phyloP scores from a whole-genome alignment of 345 rosid species.

The Erucastrum elatum region DNA sequence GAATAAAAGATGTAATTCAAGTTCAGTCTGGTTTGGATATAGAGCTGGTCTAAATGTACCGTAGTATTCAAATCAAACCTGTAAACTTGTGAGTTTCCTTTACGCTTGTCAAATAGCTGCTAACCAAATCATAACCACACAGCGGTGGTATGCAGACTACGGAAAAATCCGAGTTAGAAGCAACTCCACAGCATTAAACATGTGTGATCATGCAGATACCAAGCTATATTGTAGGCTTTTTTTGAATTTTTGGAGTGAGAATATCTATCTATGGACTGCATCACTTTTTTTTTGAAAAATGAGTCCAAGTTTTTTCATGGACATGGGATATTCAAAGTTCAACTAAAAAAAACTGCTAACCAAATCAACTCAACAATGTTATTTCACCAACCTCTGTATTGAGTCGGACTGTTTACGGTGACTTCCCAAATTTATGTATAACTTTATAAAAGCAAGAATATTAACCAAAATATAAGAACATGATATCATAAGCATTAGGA shows the following conservation, averaged over 20 bases:
- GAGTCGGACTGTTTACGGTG: background rate
- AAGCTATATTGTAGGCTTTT: no score
- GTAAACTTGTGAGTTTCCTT: background rate
- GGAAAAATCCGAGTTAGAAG: no score
- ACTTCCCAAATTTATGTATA: background rate
- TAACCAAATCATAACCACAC: background rate
- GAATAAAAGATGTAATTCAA: background rate
- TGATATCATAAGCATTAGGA: constrained; percentile 22
- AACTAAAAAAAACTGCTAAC: background rate
- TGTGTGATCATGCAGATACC: no score
- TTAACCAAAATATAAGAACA: background rate
- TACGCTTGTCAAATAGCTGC: background rate
- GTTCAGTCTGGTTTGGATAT: background rate
- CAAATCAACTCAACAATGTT: background rate
- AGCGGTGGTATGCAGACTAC: no score
- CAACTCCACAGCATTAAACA: no score
- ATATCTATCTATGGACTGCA: no score
- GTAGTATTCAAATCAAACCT: background rate
- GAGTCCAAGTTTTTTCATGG: no score
- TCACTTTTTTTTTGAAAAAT: no score
- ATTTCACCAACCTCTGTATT: background rate
- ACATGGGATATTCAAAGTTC: no score
- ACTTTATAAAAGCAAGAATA: background rate
- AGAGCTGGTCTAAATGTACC: background rate
- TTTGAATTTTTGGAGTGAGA: no score